Evolutionary conservation across 129 eudicot species (phyloP).

Genomic region (Chrysanthemum makinoi): DNA sequence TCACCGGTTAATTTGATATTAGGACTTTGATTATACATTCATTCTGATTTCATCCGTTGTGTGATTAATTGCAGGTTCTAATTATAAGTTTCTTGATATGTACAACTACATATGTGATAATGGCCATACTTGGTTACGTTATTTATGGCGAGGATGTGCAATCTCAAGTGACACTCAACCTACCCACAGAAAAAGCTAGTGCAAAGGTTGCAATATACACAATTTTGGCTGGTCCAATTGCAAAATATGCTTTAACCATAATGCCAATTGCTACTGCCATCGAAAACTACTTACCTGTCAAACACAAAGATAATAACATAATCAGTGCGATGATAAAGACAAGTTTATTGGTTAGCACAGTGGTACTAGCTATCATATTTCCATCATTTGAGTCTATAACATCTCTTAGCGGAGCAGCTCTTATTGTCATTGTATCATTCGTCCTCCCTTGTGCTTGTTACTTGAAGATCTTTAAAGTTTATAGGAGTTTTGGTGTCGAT

Average conservation of each 20-base stretch:
- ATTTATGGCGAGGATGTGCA: conserved; percentile 33
- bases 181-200: conserved; percentile 29
- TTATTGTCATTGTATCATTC: conserved; percentile 31
- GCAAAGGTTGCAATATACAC: conserved; percentile 32
- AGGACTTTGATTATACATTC: no score
- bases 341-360: conserved; percentile 25
- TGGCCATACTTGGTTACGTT: conserved; percentile 34
- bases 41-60: neutral
- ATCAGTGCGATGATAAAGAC: conserved; percentile 16
- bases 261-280: conserved; percentile 30
- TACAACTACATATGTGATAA: conserved; percentile 25
- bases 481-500: conserved; percentile 26
- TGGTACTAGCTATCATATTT: conserved; percentile 19
- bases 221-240: conserved; percentile 29
- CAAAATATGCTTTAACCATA: conserved; percentile 32
- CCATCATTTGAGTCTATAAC: conserved; percentile 33
- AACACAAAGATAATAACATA: conserved; percentile 4
- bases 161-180: conserved; percentile 36
- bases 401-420: conserved; percentile 38
- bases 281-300: conserved; percentile 24
- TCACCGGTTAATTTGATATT: no score
- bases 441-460: conserved; percentile 37
- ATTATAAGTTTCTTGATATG: conserved; percentile 17
- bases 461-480: conserved; percentile 32
- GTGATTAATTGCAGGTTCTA: conserved; percentile 28